phyloP scores from a whole-genome alignment of 169 alveolate species.

The Plasmodium vivax region DNA sequence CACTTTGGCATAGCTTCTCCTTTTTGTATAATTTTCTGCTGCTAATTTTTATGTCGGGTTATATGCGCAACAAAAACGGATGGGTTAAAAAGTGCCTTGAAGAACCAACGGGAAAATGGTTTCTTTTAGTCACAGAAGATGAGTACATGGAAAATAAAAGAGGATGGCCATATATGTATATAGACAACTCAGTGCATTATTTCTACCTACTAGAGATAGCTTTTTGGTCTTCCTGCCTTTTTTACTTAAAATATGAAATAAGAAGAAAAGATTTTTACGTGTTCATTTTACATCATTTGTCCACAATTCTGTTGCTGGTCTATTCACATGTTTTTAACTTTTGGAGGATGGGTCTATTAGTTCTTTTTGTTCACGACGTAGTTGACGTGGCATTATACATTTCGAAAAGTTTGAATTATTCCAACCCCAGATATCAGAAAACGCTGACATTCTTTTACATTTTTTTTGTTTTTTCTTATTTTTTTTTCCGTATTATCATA shows the following conservation, averaged over 20 bases:
- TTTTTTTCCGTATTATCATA: conserved; percentile 55
- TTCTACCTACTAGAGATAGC: conserved; percentile 42
- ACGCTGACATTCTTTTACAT: conserved; percentile 12
- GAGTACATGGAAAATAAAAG: conserved; percentile 71
- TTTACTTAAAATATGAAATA: conserved; percentile 72
- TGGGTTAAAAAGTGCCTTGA: conserved; percentile 68
- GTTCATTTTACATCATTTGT: conserved; percentile 42
- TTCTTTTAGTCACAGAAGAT: conserved; percentile 71
- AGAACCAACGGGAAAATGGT: conserved; percentile 71
- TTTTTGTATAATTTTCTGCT: conserved; percentile 29
- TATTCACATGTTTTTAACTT: conserved; percentile 59
- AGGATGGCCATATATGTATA: conserved; percentile 76
- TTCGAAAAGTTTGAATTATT: conserved; percentile 76
- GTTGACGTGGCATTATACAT: conserved; percentile 80
- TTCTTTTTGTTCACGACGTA: conserved; percentile 81
- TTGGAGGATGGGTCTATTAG: conserved; percentile 65
- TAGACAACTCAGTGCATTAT: conserved; percentile 47
- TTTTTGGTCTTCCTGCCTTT: conserved; percentile 70
- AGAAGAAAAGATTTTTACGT: conserved; percentile 72
- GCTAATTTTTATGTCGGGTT: conserved; percentile 60
- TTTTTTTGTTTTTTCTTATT: conserved; percentile 62
- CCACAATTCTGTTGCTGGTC: conserved; percentile 27
- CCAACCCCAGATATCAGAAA: conserved; percentile 4
- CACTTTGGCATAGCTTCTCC: conserved; percentile 65
- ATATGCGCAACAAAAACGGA: conserved; percentile 36